A percentile compares a stretch with the other conserved stretches of the same genome.
phyloP scores from a whole-genome alignment of 2,329 filamentous ascomycete genomes.

The Fusarium tricinctum region DNA sequence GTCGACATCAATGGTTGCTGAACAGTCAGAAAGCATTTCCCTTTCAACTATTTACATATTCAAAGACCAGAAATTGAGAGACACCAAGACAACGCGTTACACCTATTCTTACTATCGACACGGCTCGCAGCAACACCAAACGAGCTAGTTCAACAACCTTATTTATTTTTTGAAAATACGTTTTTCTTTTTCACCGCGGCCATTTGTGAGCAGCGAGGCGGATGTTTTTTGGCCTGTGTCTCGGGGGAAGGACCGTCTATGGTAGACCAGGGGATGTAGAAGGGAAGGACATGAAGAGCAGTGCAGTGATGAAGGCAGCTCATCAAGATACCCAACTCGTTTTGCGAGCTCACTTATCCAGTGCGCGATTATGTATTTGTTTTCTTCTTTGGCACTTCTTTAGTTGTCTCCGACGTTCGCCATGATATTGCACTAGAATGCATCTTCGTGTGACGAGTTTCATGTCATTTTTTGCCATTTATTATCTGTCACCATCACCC shows the following conservation, averaged over 20 bases:
- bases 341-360: slow-evolving; percentile 55
- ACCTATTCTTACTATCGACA: slow-evolving; percentile 41
- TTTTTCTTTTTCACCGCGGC: slow-evolving; percentile 31
- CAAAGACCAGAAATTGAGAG: slow-evolving; percentile 46
- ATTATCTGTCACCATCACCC: slow-evolving; percentile 28
- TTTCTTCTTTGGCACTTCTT: slow-evolving; percentile 43
- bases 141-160: slow-evolving; percentile 30
- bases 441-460: slow-evolving; percentile 35
- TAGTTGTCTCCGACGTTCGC: slow-evolving; percentile 28
- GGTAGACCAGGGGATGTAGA: slow-evolving; percentile 27
- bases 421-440: slow-evolving; percentile 33
- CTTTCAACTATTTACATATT: slow-evolving; percentile 45
- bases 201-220: slow-evolving; percentile 31
- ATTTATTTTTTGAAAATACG: slow-evolving; percentile 35
- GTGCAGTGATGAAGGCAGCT: slow-evolving; percentile 50
- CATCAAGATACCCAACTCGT: slow-evolving; percentile 59
- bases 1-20: slow-evolving; percentile 20
- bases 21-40: slow-evolving; percentile 39
- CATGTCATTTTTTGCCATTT: slow-evolving; percentile 35
- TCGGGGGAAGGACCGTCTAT: slow-evolving; percentile 24
- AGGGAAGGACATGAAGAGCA: slow-evolving; percentile 42
- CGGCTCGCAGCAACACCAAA: slow-evolving; percentile 46
- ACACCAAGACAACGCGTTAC: slow-evolving; percentile 29
- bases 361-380: slow-evolving; percentile 51
- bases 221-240: slow-evolving; percentile 33